Percentiles rank a stretch among this genome's conserved stretches.
phyloP scores from a whole-genome alignment of 2,329 filamentous ascomycete genomes.

The Stachybotrys chartarum region DNA sequence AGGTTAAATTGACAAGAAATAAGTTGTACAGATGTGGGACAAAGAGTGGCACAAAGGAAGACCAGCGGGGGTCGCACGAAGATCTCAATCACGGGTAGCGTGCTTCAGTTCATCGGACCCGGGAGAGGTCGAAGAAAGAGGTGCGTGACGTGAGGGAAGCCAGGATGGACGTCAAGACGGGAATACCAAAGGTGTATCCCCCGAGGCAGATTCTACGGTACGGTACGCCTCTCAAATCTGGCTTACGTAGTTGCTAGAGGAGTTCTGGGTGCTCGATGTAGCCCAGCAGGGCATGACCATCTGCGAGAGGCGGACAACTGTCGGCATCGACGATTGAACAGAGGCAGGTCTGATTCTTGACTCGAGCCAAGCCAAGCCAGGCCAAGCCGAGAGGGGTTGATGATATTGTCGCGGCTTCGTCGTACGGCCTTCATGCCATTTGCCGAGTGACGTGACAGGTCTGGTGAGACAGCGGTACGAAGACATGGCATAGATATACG shows the following conservation, averaged over 20 bases:
- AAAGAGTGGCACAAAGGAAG: slow-evolving; percentile 6
- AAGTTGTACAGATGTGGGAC: slow-evolving; percentile 1
- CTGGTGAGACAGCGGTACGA: background rate
- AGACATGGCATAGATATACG: too few relatives aligned
- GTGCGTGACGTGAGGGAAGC: slow-evolving; percentile 7
- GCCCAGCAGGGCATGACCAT: too few relatives aligned
- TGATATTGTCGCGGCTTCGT: background rate
- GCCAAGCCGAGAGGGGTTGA: background rate
- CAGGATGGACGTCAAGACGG: too few relatives aligned
- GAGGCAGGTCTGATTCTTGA: too few relatives aligned
- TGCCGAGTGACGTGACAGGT: background rate
- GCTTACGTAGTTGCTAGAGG: too few relatives aligned
- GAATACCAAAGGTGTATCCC: too few relatives aligned
- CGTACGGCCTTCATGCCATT: background rate
- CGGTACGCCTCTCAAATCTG: too few relatives aligned
- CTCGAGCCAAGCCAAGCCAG: too few relatives aligned
- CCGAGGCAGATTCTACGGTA: too few relatives aligned
- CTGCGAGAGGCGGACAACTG: too few relatives aligned
- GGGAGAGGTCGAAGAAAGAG: slow-evolving; percentile 3
- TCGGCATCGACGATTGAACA: too few relatives aligned
- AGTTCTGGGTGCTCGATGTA: too few relatives aligned
- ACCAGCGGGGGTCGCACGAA: slow-evolving; percentile 2
- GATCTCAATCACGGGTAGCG: slow-evolving; percentile 18
- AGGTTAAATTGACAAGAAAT: background rate
- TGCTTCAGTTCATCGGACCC: slow-evolving; percentile 20